Base-by-base conservation (phyloP, 768 basidiomycete genomes). In the Auriscalpium vulgare region DNA sequence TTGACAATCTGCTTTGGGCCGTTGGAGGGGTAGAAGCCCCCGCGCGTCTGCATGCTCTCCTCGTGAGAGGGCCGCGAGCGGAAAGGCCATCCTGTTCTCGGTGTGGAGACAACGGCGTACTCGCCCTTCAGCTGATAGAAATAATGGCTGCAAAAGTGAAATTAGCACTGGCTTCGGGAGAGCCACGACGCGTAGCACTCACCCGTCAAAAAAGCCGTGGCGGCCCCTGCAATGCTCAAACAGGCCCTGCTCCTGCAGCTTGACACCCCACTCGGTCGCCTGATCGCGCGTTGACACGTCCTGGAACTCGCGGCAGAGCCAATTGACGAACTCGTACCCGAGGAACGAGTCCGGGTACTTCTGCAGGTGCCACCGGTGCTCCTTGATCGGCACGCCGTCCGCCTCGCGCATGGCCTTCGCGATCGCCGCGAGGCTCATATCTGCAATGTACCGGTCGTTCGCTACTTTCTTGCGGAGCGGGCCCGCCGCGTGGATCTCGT, bases 191-290 rank as follows among this genome's bases (percentile, higher is more conserved):
- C 14, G 36, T 14, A 11, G 4, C 13, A 65, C 83, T 67, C 55
- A 91, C 91, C 91, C 91, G 64, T 95, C 92, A 54, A 95, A 68
- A 70, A 97, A 97, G 9, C 81, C 83, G 68, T 95, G 93, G 7
- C 79, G 73, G 4, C 83, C 82, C 53, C 83, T 74, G 65, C 87
- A 85, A 70, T 97, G 94, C 60, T 89, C 87, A 64, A 98, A 85
- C 36, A 97, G 69, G 1, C 92, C 93, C 62, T 88, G 84, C 44
- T 91, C 86, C 63, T 83, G 79, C 19, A 97, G 68, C 62, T 78
- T 85, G 35, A 77, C 71, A 6, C 91, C 95, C 81, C 84, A 87
- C 58, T 93, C 88, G 16, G 80, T 72, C 0, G 80, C 95, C 62
- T 93, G 88, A 29, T 86, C 82, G 51, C 91, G 76, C 14, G 87